Percentiles rank a stretch among this genome's conserved stretches.
phyloP scores from a whole-genome alignment of 2,329 filamentous ascomycete species.

The Xylaria sp. region DNA sequence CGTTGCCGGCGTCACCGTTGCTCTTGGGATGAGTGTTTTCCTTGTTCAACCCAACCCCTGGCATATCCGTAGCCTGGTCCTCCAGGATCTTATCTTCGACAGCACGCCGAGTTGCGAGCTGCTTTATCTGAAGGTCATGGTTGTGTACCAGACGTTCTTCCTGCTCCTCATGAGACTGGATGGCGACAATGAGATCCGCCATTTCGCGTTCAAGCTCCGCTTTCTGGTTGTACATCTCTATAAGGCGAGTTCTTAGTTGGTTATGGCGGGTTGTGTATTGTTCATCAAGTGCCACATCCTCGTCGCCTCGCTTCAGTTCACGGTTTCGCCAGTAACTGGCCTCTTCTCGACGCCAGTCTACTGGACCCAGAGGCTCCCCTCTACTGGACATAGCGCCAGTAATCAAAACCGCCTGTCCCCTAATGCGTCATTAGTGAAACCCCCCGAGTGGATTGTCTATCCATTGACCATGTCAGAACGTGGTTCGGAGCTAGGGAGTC shows the following conservation, averaged over 20 bases:
- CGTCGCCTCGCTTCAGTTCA: slow-evolving; percentile 25
- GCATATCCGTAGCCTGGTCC: slow-evolving; percentile 24
- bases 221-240: slow-evolving; percentile 29
- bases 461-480: neutral
- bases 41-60: slow-evolving; percentile 21
- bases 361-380: too few species aligned
- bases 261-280: slow-evolving; percentile 29
- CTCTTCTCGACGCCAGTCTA: slow-evolving; percentile 31
- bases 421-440: neutral
- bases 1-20: too few species aligned
- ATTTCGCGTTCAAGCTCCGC: slow-evolving; percentile 29
- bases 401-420: neutral
- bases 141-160: slow-evolving; percentile 30
- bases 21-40: slow-evolving; percentile 22
- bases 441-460: too few species aligned
- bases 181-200: slow-evolving; percentile 19
- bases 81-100: slow-evolving; percentile 32
- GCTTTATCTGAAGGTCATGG: slow-evolving; percentile 22
- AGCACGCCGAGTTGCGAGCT: slow-evolving; percentile 22
- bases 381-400: slow-evolving; percentile 25
- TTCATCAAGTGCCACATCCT: slow-evolving; percentile 28
- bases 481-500: neutral
- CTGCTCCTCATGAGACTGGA: slow-evolving; percentile 29
- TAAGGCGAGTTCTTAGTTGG: slow-evolving; percentile 24
- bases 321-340: slow-evolving; percentile 30